Base-by-base conservation (phyloP, 2,329 filamentous ascomycete species). In the Trichoderma asperellum region DNA sequence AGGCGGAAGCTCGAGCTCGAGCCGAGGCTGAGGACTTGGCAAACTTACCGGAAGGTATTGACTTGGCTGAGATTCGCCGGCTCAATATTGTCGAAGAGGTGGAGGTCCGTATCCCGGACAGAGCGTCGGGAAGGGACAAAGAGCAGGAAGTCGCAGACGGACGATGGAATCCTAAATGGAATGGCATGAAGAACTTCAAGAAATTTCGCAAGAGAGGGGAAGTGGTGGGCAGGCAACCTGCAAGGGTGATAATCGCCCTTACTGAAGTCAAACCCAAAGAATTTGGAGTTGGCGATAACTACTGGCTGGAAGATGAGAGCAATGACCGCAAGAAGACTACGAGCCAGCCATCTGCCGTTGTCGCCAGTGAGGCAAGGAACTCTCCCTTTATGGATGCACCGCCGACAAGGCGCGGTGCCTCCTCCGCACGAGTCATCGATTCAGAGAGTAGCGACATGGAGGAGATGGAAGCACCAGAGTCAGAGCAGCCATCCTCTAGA, bases 111-210 rank as follows among this genome's bases (percentile, higher is more conserved):
- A 68, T 75, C 71, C 73, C 75, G 75, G 75, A 74, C 63, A 71
- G 75, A 67, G 69, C 73, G 2, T 68, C 73, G 12, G 60, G 43
- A 35, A 77, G 73, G 67, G 79, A 73, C 71, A 73, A 75, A 71
- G 87, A 89, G n/a, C 80, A 83, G 68, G 85, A 87, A 24, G 78
- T 84, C 56, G 83, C 81, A 1, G 82, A 83, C 55, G 84, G 85
- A 5, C 86, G 92, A 52, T 97, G 95, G 94, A 88, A 97, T 73
- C 89, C 93, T 0, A 86, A 85, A 49, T 99, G 96, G 96, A 97
- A 97, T 77, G 96, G 95, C 0, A 87, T 95, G 55, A 95, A 93
- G 79, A 98, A 99, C 76, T 99, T 97, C 82, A 99, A 99, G 79
- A 92, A 89, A 74, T 99, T 99, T 76, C 85, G 86, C 27, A 85